Conservation (phyloP, 139 green algal genomes). For the Chlamydomonas applanata region DNA sequence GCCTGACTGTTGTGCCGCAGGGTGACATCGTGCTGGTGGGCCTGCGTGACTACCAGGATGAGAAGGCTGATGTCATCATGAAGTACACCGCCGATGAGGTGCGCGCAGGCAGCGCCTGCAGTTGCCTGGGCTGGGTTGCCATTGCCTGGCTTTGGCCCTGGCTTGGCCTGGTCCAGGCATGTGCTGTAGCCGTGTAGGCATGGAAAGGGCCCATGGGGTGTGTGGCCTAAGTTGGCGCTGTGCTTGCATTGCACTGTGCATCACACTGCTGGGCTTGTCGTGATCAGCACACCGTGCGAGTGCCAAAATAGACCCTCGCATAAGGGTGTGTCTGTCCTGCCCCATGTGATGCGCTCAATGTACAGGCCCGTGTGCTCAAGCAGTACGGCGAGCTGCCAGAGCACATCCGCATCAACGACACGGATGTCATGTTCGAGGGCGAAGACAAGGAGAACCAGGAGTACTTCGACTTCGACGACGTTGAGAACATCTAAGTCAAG, state of each 20-base stretch:
- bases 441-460: conserved; percentile 46
- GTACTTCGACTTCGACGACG: conserved; percentile 52
- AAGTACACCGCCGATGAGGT: conserved; percentile 84
- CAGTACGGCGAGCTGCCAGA: conserved; percentile 98
- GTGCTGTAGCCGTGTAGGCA: too few relatives aligned
- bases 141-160: too few relatives aligned
- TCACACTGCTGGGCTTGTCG: background rate
- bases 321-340: too few relatives aligned
- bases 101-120: too few relatives aligned
- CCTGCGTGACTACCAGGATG: conserved; percentile 98
- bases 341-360: too few relatives aligned
- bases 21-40: conserved; percentile 98
- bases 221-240: too few relatives aligned
- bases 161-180: too few relatives aligned
- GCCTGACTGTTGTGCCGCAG: conserved; percentile 8
- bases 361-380: conserved; percentile 70
- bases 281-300: background rate
- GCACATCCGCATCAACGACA: conserved; percentile 79
- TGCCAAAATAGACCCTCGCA: too few relatives aligned
- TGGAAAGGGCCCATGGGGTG: too few relatives aligned
- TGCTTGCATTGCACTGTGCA: too few relatives aligned
- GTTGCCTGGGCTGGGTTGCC: too few relatives aligned
- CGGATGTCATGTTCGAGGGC: conserved; percentile 52
- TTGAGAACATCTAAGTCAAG: conserved; percentile 28
- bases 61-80: conserved; percentile 99